These are phyloP conservation scores for Tricholoma bakamatsutake DNA, from an alignment of 768 basidiomycete species.

Conservation along the genomic window DNA sequence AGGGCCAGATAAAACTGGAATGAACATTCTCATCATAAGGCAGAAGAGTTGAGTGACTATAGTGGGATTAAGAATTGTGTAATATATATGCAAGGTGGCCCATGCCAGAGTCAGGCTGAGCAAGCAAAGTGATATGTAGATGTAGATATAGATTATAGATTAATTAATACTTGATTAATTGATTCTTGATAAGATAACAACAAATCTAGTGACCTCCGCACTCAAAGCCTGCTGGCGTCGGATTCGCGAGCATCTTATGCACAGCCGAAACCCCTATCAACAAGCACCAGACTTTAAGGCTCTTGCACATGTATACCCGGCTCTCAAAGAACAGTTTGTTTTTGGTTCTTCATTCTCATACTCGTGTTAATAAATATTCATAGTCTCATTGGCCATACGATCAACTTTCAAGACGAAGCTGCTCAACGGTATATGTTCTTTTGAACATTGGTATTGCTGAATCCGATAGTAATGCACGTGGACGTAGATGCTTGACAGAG, in stretches of 20 bases:
- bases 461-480: slow-evolving; percentile 2
- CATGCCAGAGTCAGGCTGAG: too few relatives aligned
- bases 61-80: too few relatives aligned
- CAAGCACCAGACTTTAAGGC: slow-evolving; percentile 47
- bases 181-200: too few relatives aligned
- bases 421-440: slow-evolving; percentile 54
- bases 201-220: too few relatives aligned
- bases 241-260: slow-evolving; percentile 29
- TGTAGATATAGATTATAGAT: too few relatives aligned
- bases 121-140: too few relatives aligned
- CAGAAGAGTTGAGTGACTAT: too few relatives aligned
- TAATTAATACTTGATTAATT: too few relatives aligned
- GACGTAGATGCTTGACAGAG: slow-evolving; percentile 65
- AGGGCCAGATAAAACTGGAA: too few relatives aligned
- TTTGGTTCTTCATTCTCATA: neutral
- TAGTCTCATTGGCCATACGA: slow-evolving; percentile 29
- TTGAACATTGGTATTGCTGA: neutral
- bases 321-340: slow-evolving; percentile 20
- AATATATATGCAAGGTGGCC: too few relatives aligned
- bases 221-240: slow-evolving; percentile 53
- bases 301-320: slow-evolving; percentile 52
- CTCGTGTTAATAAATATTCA: neutral
- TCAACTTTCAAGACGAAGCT: slow-evolving; percentile 71
- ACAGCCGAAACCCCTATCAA: slow-evolving; percentile 35
- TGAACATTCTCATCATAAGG: too few relatives aligned